phyloP scores from a whole-genome alignment of 225 moss, liverwort and hornwort genomes.

The Bryoerythrophyllum caledonicum region DNA sequence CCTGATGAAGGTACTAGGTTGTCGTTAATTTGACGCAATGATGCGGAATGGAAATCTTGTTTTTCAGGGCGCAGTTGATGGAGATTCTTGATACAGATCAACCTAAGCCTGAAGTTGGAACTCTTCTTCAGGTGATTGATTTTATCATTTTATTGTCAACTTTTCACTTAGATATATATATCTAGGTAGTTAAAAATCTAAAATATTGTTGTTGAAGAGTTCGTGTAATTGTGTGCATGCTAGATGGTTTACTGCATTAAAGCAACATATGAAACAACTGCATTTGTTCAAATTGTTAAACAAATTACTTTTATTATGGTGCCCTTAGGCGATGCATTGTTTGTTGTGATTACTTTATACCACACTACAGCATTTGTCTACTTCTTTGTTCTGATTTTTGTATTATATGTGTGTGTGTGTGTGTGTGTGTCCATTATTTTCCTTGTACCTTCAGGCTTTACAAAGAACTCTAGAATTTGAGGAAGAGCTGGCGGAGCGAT shows the following conservation, averaged over 20 bases:
- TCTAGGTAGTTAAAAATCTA: not conserved
- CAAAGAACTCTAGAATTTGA: slow-evolving; percentile 88
- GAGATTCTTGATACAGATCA: slow-evolving; percentile 82
- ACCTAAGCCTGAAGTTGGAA: slow-evolving; percentile 82
- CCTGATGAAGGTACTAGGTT: not conserved
- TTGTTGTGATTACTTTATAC: not conserved
- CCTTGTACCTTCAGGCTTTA: slow-evolving; percentile 48
- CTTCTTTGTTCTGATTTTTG: slow-evolving; percentile 4
- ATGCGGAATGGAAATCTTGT: not conserved
- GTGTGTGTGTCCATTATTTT: not conserved
- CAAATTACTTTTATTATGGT: not conserved
- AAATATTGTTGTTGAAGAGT: not conserved
- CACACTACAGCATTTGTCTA: not conserved
- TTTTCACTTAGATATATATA: not conserved
- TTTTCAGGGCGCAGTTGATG: slow-evolving; percentile 78
- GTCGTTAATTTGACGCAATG: not conserved
- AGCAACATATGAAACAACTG: not conserved
- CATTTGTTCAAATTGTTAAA: not conserved
- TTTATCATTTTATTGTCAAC: not conserved
- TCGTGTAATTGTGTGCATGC: not conserved
- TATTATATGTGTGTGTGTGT: not conserved
- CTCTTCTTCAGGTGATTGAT: slow-evolving; percentile 66
- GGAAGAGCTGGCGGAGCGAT: slow-evolving; percentile 85
- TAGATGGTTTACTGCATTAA: not conserved
- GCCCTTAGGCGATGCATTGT: not conserved